Percentiles rank a stretch among this genome's conserved stretches.
Conservation (phyloP, 2,329 filamentous ascomycete genomes). For the Epicoccum nigrum region DNA sequence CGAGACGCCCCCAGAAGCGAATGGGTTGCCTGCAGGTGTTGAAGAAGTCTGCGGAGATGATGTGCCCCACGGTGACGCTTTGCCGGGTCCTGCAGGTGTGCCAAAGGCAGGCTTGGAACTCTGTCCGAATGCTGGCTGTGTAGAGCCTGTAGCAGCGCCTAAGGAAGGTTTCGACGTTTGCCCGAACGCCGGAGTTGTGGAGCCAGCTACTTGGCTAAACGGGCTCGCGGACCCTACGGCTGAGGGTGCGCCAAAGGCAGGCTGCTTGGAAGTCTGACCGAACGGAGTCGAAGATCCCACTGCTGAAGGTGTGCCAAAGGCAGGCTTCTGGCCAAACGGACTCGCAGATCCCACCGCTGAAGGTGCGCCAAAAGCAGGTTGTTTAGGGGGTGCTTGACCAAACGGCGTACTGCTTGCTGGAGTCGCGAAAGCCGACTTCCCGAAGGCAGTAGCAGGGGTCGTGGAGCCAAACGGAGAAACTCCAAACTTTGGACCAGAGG, state of each 20-base stretch:
- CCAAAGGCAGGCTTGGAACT: constrained; percentile 35
- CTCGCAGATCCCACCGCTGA: neutral
- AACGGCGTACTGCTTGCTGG: constrained; percentile 29
- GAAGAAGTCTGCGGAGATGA: constrained; percentile 25
- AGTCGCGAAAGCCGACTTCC: constrained; percentile 28
- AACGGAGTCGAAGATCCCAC: constrained; percentile 27
- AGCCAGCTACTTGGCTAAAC: constrained; percentile 33
- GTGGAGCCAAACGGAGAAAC: constrained; percentile 17
- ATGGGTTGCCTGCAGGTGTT: constrained; percentile 44
- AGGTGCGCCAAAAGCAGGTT: constrained; percentile 16
- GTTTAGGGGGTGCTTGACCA: constrained; percentile 27
- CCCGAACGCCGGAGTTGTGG: constrained; percentile 35
- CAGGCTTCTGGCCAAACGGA: constrained; percentile 7
- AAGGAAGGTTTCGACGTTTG: constrained; percentile 22
- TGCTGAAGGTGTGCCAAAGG: constrained; percentile 28
- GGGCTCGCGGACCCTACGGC: neutral
- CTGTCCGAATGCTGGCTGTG: constrained; percentile 11
- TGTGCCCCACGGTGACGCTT: constrained; percentile 34
- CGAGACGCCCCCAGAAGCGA: constrained; percentile 24
- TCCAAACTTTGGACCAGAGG: constrained; percentile 30
- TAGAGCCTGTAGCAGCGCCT: constrained; percentile 10
- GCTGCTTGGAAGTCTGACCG: constrained; percentile 25
- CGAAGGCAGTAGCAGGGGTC: constrained; percentile 6
- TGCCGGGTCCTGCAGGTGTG: constrained; percentile 25
- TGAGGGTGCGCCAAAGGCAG: constrained; percentile 11